Percentiles rank a stretch among this genome's conserved stretches.
phyloP scores from a whole-genome alignment of 2,329 filamentous ascomycete species.

The Biscogniauxia sp. region DNA sequence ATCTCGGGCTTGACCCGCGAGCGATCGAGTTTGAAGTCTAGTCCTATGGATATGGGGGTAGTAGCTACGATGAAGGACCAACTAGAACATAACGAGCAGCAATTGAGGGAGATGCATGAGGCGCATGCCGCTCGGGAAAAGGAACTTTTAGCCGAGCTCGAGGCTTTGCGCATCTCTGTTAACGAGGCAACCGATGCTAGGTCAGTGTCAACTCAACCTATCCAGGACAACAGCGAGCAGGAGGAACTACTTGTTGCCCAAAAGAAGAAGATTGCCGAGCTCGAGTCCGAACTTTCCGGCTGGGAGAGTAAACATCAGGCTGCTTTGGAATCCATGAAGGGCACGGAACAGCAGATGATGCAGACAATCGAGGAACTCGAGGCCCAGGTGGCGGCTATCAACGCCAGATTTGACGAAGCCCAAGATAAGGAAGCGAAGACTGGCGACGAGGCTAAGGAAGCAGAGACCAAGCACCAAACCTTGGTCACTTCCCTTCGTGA shows the following conservation, averaged over 20 bases:
- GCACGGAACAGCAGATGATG: slow-evolving; percentile 70
- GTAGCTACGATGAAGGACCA: slow-evolving; percentile 85
- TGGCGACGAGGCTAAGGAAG: slow-evolving; percentile 46
- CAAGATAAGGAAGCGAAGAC: slow-evolving; percentile 38
- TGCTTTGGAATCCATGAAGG: slow-evolving; percentile 67
- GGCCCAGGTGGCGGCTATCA: slow-evolving; percentile 50
- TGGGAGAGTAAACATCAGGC: slow-evolving; percentile 77
- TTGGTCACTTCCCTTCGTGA: slow-evolving; percentile 62
- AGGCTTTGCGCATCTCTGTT: slow-evolving; percentile 60
- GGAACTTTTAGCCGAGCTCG: slow-evolving; percentile 70
- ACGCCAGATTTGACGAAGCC: slow-evolving; percentile 48
- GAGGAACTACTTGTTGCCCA: slow-evolving; percentile 40
- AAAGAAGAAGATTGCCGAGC: slow-evolving; percentile 57
- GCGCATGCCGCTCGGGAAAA: slow-evolving; percentile 71
- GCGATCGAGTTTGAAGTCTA: slow-evolving; percentile 79
- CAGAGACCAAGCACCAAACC: slow-evolving; percentile 54
- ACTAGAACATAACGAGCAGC: slow-evolving; percentile 79
- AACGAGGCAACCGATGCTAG: slow-evolving; percentile 29
- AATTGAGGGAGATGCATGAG: slow-evolving; percentile 72
- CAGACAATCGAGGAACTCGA: slow-evolving; percentile 74
- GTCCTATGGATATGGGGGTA: slow-evolving; percentile 87
- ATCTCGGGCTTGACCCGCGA: slow-evolving; percentile 93
- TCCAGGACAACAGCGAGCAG: slow-evolving; percentile 31
- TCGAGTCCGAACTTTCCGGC: slow-evolving; percentile 68
- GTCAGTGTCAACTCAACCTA: slow-evolving; percentile 12